A percentile compares a stretch with the other conserved stretches of the same genome.
Conservation (phyloP, 1,139 yeast genomes). For the Wickerhamomyces sp. region DNA sequence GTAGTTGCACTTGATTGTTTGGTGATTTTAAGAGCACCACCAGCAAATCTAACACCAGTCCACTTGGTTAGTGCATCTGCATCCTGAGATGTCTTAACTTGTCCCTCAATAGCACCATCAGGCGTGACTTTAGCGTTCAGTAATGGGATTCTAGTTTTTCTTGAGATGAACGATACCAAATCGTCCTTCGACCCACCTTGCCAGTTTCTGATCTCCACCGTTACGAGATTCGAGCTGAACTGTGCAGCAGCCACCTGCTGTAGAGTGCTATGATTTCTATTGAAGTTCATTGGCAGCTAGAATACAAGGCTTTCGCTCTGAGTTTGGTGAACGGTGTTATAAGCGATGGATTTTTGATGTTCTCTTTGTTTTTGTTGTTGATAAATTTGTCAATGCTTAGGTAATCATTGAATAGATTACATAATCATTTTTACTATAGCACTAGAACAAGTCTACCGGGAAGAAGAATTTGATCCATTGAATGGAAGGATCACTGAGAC, state of each 20-base stretch:
- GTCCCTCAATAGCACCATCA: slow-evolving; percentile 43
- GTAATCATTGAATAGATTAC: too few relatives aligned
- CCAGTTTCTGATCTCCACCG: slow-evolving; percentile 74
- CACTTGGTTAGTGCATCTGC: slow-evolving; percentile 56
- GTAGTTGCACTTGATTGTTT: slow-evolving; percentile 20
- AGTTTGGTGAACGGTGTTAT: too few relatives aligned
- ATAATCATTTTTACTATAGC: too few relatives aligned
- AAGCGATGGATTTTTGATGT: too few relatives aligned
- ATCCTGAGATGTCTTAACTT: slow-evolving; percentile 49
- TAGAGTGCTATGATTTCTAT: neutral
- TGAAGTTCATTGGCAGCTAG: neutral
- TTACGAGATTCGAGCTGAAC: slow-evolving; percentile 21
- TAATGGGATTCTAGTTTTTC: slow-evolving; percentile 59
- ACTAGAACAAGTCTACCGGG: too few relatives aligned
- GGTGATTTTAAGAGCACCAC: slow-evolving; percentile 55
- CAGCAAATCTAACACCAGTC: slow-evolving; percentile 81
- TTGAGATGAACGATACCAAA: slow-evolving; percentile 58
- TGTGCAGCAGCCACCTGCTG: neutral
- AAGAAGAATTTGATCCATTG: too few relatives aligned
- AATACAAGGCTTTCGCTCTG: too few relatives aligned
- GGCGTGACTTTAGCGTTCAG: slow-evolving; percentile 43
- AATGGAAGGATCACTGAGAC: too few relatives aligned
- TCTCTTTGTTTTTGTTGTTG: too few relatives aligned
- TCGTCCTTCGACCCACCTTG: slow-evolving; percentile 71
- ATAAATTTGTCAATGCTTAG: too few relatives aligned